A percentile compares a stretch with the other conserved stretches of the same genome.
Evolutionary conservation across 1,139 yeast species (phyloP).

Genomic region (Debaryomyces robertsiae): DNA sequence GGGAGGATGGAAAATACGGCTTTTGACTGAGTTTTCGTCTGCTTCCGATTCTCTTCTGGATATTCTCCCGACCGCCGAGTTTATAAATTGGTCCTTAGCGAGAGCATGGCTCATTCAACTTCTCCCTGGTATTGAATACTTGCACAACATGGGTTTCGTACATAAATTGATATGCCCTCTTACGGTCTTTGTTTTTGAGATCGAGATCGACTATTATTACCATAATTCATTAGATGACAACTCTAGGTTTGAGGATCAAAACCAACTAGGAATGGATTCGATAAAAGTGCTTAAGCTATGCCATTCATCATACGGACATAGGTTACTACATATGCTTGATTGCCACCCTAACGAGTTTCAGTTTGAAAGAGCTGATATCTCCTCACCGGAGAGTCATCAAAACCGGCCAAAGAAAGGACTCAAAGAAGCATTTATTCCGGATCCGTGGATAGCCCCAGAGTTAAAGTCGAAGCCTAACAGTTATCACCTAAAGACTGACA

Average conservation of each 20-base stretch:
- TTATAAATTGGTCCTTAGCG: slow-evolving; percentile 71
- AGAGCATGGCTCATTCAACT: slow-evolving; percentile 87
- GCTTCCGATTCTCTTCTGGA: slow-evolving; percentile 61
- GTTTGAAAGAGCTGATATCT: slow-evolving; percentile 6
- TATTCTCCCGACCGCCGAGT: slow-evolving; percentile 67
- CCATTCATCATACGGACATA: slow-evolving; percentile 72
- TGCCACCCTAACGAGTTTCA: slow-evolving; percentile 46
- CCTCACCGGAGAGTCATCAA: background rate
- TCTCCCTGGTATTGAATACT: slow-evolving; percentile 77
- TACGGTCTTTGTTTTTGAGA: slow-evolving; percentile 46
- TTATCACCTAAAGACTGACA: slow-evolving; percentile 80
- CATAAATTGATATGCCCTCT: slow-evolving; percentile 71
- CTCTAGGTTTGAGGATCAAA: slow-evolving; percentile 2
- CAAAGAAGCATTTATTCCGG: slow-evolving; percentile 25
- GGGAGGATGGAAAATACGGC: slow-evolving; percentile 63
- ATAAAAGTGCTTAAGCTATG: slow-evolving; percentile 56
- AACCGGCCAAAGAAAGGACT: slow-evolving; percentile 12
- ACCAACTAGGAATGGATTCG: slow-evolving; percentile 1
- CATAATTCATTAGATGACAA: slow-evolving; percentile 10
- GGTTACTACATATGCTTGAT: slow-evolving; percentile 60
- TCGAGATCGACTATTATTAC: slow-evolving; percentile 17
- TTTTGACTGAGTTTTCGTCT: slow-evolving; percentile 67
- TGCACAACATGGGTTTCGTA: slow-evolving; percentile 78
- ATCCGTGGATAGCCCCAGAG: slow-evolving; percentile 81
- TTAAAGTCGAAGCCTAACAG: slow-evolving; percentile 38